These are phyloP conservation scores for Helotiales sp. DNA, from an alignment of 2,329 filamentous ascomycete genomes.

Conservation along the genomic window DNA sequence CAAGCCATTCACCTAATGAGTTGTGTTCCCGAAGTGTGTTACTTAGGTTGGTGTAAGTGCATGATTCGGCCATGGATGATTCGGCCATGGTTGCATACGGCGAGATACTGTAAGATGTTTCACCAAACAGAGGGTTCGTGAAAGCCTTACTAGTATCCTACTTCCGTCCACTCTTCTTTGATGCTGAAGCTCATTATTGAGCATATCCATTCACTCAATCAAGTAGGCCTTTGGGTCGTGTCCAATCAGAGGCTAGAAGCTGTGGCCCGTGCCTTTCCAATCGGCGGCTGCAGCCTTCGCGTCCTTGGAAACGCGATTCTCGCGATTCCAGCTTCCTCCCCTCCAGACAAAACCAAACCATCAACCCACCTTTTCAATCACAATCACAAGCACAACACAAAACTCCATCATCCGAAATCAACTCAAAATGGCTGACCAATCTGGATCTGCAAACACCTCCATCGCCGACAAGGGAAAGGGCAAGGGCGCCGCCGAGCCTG, in stretches of 20 bases:
- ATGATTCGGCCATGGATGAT: background rate
- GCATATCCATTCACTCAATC: too few relatives aligned
- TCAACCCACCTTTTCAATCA: background rate
- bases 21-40: too few relatives aligned
- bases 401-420: conserved; percentile 27
- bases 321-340: conserved; percentile 13
- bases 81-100: background rate
- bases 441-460: conserved; percentile 47
- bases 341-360: conserved; percentile 21
- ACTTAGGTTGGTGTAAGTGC: background rate
- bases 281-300: conserved; percentile 5
- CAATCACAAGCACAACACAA: background rate
- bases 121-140: background rate
- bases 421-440: conserved; percentile 50
- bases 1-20: too few relatives aligned
- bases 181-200: too few relatives aligned
- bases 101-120: background rate
- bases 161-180: too few relatives aligned
- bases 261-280: background rate
- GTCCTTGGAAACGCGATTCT: conserved; percentile 11
- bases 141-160: too few relatives aligned
- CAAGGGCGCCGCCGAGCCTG: conserved; percentile 63
- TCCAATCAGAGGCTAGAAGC: background rate
- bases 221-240: too few relatives aligned
- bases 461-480: conserved; percentile 81